Base-by-base conservation (phyloP, 768 basidiomycete species). In the Hygrophorus pudorinus region DNA sequence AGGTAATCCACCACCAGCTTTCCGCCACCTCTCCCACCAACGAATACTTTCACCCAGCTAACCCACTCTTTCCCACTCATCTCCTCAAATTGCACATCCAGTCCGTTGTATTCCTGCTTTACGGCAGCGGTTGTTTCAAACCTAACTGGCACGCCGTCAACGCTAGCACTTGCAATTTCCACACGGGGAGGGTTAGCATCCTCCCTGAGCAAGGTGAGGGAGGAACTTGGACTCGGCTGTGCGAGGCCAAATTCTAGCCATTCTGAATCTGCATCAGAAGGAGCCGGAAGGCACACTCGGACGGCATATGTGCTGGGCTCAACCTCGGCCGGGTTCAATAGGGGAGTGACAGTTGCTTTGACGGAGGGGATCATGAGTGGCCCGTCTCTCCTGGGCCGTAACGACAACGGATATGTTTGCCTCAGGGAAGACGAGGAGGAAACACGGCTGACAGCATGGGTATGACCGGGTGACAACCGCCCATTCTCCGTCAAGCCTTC, bases 231-330 rank as follows among this genome's bases (percentile, higher is more conserved):
- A 33, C 49, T 50, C n/a, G 60, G 60, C 42, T 72, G 65, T 1
- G 77, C 78, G 40, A 88, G 64, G 20, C 83, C 84, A 53, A 88
- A 86, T 57, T 86, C 84, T 14, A 88, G 64, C 78, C 76, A 83
- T 41, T 80, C 81, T n/a, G 75, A 72, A 44, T 75, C 75, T n/a
- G 65, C 55, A 28, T 78, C 70, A 11, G 67, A 60, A 14, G 81
- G 81, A 7, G 75, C 73, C 34, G 75, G 73, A 18, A 85, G 58
- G 42, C 50, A 60, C 14, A 83, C 51, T 18, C 73, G 70, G 38
- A 85, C 81, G 14, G 74, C 79, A 51, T 86, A 83, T 29, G 68
- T 67, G 30, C 65, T 59, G 9, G 72, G 67, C 16, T 65, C 53
- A 28, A 46, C 45, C 31, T 53, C 48, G 21, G 49, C 52, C 27